Evolutionary conservation across 495 filamentous ascomycete species (phyloP).

Genomic region (Hypoxylon intermedium): DNA sequence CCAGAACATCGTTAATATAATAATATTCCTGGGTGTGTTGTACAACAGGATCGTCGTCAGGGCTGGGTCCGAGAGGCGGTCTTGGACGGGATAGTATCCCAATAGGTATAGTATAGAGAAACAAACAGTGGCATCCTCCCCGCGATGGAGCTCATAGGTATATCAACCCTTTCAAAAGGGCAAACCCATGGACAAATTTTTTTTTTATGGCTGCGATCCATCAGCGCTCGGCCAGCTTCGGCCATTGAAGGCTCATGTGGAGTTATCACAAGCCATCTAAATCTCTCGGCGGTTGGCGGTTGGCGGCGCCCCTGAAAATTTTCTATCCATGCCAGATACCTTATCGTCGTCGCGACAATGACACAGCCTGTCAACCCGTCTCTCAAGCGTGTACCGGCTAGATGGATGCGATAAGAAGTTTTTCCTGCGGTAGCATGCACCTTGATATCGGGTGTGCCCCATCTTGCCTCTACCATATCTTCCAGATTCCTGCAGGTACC

Average conservation of each 20-base stretch:
- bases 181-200: conserved; percentile 15
- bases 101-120: conserved; percentile 17
- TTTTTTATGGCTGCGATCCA: conserved; percentile 2
- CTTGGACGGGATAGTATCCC: conserved; percentile 26
- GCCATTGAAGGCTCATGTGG: conserved; percentile 35
- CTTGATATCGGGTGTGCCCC: conserved; percentile 22
- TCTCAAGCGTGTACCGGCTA: conserved; percentile 10
- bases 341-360: conserved; percentile 23
- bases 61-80: conserved; percentile 22
- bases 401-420: conserved; percentile 24
- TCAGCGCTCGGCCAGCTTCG: conserved; percentile 34
- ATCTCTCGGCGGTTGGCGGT: conserved; percentile 12
- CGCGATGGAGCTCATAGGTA: conserved; percentile 5
- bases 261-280: conserved; percentile 21
- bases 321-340: conserved; percentile 35
- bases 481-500: conserved; percentile 42
- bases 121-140: conserved; percentile 1
- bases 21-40: conserved; percentile 20
- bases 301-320: conserved; percentile 33
- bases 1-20: conserved; percentile 9
- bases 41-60: conserved; percentile 35
- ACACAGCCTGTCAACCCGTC: conserved; percentile 8
- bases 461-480: conserved; percentile 24
- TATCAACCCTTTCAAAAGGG: conserved; percentile 2
- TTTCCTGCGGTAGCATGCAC: conserved; percentile 36